These are phyloP conservation scores for Solanum habrochaites DNA, from an alignment of 257 asterid genomes.

Conservation along the genomic window DNA sequence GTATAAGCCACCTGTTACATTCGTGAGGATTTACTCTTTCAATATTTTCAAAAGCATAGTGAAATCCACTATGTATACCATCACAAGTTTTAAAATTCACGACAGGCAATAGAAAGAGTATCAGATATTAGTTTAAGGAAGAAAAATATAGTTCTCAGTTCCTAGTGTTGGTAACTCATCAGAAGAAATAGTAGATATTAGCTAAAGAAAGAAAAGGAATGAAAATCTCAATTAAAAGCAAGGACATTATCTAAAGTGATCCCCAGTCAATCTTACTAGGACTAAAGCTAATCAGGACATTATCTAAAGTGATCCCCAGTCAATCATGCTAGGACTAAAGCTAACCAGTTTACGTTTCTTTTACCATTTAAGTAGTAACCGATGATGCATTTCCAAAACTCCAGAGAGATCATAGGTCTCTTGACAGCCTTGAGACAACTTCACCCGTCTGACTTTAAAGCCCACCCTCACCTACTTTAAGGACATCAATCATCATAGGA, in stretches of 20 bases:
- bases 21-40: not conserved
- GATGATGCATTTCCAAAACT: not conserved
- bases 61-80: not conserved
- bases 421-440: not conserved
- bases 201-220: not conserved
- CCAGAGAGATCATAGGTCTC: not conserved
- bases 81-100: not conserved
- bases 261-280: not conserved
- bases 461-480: not conserved
- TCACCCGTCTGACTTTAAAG: not conserved
- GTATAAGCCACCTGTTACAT: slow-evolving; percentile 52
- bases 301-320: not conserved
- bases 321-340: not conserved
- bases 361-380: not conserved
- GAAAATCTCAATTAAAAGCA: not conserved
- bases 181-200: not conserved
- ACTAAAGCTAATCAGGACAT: not conserved
- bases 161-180: not conserved
- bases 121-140: not conserved
- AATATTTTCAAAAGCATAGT: not conserved
- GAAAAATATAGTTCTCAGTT: not conserved
- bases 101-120: not conserved
- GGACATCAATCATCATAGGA: not conserved
- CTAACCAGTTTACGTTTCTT: not conserved
- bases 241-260: not conserved